Evolutionary conservation across 2,329 filamentous ascomycete species (phyloP).

Genomic region (Zymoseptoria tritici): DNA sequence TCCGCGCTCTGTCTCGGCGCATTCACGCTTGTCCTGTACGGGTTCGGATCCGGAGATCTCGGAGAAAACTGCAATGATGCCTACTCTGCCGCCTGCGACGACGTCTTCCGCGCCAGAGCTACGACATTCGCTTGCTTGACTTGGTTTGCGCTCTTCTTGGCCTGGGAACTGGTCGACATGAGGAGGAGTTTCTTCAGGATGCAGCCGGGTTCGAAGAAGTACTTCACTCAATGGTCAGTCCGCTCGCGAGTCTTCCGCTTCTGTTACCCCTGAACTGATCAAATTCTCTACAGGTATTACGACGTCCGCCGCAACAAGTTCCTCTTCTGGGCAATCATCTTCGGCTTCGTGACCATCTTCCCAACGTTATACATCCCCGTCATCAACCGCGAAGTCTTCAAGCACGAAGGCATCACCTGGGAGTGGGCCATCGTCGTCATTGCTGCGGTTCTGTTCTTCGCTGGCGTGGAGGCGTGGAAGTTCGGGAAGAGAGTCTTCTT

Average conservation of each 20-base stretch:
- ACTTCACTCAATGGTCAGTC: constrained; percentile 51
- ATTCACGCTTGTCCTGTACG: constrained; percentile 60
- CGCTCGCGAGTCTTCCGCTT: constrained; percentile 35
- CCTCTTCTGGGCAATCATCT: constrained; percentile 38
- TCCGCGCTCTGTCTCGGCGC: constrained; percentile 53
- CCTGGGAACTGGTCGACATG: constrained; percentile 69
- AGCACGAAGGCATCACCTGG: constrained; percentile 58
- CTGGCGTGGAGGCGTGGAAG: constrained; percentile 60
- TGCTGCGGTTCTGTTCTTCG: constrained; percentile 46
- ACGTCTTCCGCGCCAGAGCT: constrained; percentile 62
- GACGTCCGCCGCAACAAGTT: constrained; percentile 67
- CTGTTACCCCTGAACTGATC: background rate
- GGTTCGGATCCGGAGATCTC: constrained; percentile 44
- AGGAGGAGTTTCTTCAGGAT: constrained; percentile 67
- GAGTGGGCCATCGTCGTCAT: constrained; percentile 9
- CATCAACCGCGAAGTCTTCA: constrained; percentile 58
- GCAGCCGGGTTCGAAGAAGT: constrained; percentile 53
- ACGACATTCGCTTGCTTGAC: constrained; percentile 68
- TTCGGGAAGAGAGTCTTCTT: constrained; percentile 50
- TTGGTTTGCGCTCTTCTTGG: constrained; percentile 67
- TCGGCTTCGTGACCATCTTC: constrained; percentile 39
- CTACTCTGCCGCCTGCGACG: constrained; percentile 49
- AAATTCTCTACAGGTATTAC: constrained; percentile 46
- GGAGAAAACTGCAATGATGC: constrained; percentile 53
- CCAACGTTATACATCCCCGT: constrained; percentile 56